A percentile compares a stretch with the other conserved stretches of the same genome.
phyloP scores from a whole-genome alignment of 2,329 filamentous ascomycete genomes.

The Apiospora pterosperma region DNA sequence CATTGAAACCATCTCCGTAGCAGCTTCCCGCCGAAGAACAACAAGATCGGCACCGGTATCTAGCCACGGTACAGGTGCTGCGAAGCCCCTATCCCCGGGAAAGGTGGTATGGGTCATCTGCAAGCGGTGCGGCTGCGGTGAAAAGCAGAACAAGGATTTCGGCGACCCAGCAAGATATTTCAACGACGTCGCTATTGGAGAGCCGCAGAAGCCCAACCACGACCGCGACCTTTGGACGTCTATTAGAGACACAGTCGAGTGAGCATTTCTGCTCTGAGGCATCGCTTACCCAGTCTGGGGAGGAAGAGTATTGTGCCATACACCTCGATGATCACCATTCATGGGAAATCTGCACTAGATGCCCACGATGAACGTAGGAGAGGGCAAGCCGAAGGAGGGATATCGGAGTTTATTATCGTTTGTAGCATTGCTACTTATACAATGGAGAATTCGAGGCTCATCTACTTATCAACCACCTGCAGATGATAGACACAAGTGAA shows the following conservation, averaged over 20 bases:
- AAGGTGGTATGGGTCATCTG: slow-evolving; percentile 29
- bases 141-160: slow-evolving; percentile 10
- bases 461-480: neutral
- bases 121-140: slow-evolving; percentile 27
- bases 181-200: slow-evolving; percentile 21
- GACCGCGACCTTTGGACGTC: neutral
- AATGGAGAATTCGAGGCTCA: neutral
- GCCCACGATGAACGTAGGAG: neutral
- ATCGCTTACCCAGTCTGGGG: neutral
- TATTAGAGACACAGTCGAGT: neutral
- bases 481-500: neutral
- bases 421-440: neutral
- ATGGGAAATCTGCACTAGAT: neutral
- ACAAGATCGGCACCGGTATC: neutral
- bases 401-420: neutral
- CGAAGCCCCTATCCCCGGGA: slow-evolving; percentile 16
- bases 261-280: neutral
- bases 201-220: slow-evolving; percentile 5
- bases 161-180: slow-evolving; percentile 29
- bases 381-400: neutral
- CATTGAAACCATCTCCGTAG: slow-evolving; percentile 17
- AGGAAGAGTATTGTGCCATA: neutral
- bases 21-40: slow-evolving; percentile 7
- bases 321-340: neutral
- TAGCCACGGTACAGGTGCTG: neutral